Evolutionary conservation across 164 flowering plant species (phyloP).

Genomic region (Tetrastigma voinierianum): DNA sequence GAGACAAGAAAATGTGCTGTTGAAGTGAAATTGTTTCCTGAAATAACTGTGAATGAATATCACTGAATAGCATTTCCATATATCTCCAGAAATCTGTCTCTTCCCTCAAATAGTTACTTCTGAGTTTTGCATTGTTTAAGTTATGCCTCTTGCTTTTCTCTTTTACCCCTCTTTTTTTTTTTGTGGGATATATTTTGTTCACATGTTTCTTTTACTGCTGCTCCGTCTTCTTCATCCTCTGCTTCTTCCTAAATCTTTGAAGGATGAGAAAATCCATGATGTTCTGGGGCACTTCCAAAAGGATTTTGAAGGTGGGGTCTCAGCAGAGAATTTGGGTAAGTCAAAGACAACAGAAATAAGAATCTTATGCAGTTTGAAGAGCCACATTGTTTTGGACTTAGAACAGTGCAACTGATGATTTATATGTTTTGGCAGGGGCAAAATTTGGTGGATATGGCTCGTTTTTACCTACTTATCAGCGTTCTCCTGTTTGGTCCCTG

Average conservation of each 20-base stretch:
- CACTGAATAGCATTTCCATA: no score
- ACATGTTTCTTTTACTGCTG: no score
- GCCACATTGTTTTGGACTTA: neutral
- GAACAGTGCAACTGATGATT: neutral
- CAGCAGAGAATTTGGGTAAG: constrained; percentile 77
- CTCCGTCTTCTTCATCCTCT: no score
- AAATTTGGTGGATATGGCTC: constrained; percentile 78
- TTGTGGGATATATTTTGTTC: no score
- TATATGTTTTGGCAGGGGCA: constrained; percentile 37
- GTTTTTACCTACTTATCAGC: constrained; percentile 60
- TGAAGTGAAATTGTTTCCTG: no score
- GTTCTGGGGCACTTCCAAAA: constrained; percentile 72
- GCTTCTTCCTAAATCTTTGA: constrained; percentile 2
- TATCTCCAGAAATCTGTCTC: no score
- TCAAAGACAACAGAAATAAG: constrained; percentile 5
- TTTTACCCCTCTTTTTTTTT: no score
- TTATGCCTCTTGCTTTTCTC: no score
- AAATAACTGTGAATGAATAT: no score
- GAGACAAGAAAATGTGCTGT: no score
- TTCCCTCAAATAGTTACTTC: no score
- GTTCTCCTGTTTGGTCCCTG: constrained; percentile 53
- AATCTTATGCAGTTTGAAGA: neutral
- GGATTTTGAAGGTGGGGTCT: constrained; percentile 75
- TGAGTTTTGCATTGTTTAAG: no score
- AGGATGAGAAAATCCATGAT: constrained; percentile 68